Percentiles rank a stretch among this genome's conserved stretches.
Conservation (phyloP, 805 yeast species). For the Metschnikowia lachancei region DNA sequence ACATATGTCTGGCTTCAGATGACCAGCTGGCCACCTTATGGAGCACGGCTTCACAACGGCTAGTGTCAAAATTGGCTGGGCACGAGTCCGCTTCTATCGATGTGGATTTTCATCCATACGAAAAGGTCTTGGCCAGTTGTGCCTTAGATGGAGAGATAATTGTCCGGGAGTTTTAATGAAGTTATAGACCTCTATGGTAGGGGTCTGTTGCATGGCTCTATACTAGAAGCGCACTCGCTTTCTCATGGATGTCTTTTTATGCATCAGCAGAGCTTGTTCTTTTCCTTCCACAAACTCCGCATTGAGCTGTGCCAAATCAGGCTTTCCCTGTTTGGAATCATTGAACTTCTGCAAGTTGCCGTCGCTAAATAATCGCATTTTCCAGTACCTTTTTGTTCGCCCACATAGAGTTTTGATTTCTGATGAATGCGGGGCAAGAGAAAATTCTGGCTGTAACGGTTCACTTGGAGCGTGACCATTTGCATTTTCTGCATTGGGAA, state of each 20-base stretch:
- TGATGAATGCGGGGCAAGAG: slow-evolving; percentile 24
- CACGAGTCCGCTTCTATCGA: slow-evolving; percentile 63
- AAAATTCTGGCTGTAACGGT: not conserved
- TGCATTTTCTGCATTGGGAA: not conserved
- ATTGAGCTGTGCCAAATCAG: slow-evolving; percentile 20
- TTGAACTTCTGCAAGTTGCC: slow-evolving; percentile 31
- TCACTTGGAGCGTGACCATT: not conserved
- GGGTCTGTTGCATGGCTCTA: not conserved
- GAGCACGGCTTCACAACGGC: slow-evolving; percentile 52
- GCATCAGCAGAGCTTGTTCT: not conserved
- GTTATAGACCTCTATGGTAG: no score
- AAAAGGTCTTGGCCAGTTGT: slow-evolving; percentile 43
- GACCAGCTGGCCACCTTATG: slow-evolving; percentile 59
- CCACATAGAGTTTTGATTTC: slow-evolving; percentile 9
- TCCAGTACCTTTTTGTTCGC: slow-evolving; percentile 24
- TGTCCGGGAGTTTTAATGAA: slow-evolving; percentile 35
- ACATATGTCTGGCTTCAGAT: slow-evolving; percentile 57
- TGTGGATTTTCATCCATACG: slow-evolving; percentile 50
- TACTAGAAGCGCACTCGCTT: slow-evolving; percentile 20
- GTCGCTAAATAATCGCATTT: slow-evolving; percentile 28
- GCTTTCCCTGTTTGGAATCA: slow-evolving; percentile 23
- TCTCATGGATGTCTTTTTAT: not conserved
- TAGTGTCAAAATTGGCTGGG: slow-evolving; percentile 52
- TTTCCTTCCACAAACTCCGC: slow-evolving; percentile 20
- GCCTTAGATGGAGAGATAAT: slow-evolving; percentile 58